Evolutionary conservation across 805 yeast species (phyloP), one percentile per base, ranked within the genome.

Genomic region (Komagataella mondaviorum): DNA sequence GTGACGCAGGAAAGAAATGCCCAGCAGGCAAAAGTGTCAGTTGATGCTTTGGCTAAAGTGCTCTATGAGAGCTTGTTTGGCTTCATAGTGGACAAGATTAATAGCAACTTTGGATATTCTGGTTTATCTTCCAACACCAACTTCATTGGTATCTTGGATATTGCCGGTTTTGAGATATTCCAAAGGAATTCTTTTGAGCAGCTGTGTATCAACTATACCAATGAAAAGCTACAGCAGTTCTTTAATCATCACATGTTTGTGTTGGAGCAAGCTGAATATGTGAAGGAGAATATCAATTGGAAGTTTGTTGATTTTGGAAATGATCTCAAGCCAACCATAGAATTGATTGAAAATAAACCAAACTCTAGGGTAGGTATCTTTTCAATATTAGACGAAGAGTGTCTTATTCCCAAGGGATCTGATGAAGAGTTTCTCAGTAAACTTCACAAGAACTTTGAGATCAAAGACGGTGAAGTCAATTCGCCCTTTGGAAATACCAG

Each of bases 281-380:
- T 78, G 51, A 68, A 78, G 51, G 83, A 78, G 60, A 78, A 78
- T 50, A 78, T 78, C 48, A 76, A 76, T 55, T 78, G 83, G 83
- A 75, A 77, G 53, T 91, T 83, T 57, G 84, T 91, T 49, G 99
- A 93, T 63, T 93, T 89, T 67, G 99, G 99, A 14, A 85, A 83
- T 54, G 97, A 93, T 64, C 71, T 93, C 52, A 96, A 91, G 63
- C 95, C 95, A 23, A 91, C 99, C 0, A 93, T 93, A 49, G 95
- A 90, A 59, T 71, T 93, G 52, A 90, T 93, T 51, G 99, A 93
- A 67, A 82, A 63, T 57, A 60, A 46, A 71, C 75, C 55, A 82
- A 90, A 48, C 20, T 43, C 44, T 39, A 60, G 56, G 36, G 76
- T 88, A 66, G 96, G 97, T 50, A 75, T 93, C 14, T 78, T 93